Base-by-base conservation (phyloP, 371 early-diverging fungal genomes). In the Umbelopsis sp. region DNA sequence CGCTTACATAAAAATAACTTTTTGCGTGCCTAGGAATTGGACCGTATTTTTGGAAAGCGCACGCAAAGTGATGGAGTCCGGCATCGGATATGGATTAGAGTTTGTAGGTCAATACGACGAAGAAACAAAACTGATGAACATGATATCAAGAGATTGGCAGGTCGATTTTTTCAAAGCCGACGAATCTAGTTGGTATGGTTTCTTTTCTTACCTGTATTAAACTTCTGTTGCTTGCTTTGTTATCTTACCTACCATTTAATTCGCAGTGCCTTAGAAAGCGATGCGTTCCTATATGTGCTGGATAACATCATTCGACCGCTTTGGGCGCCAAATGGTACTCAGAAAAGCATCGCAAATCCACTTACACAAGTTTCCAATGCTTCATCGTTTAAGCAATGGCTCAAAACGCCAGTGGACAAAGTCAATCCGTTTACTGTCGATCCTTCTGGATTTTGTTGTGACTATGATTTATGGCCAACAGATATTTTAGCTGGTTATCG, bases 31-130 rank as follows among this genome's bases (percentile, higher is more conserved):
- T 48, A 48, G 48, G 57, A 57, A 57, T 18, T 57, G 57, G 57
- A 57, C 57, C 10, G 57, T 57, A 16, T 57, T 57, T 35, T n/a
- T 57, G 2, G 57, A 57, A n/a, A 57, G n/a, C n/a, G 57, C 57
- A 11, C 57, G 35, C 5, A 32, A 37, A 35, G 57, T 57, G 25
- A 57, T 32, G 35, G 48, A 65, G 25, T 65, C 66, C 8, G 66
- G 66, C 11, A 37, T 65, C 22, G 66, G 66, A 50, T 65, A 65
- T 50, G 66, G 66, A 3, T 25, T 65, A 14, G 51, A 48, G 20
- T 65, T 65, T n/a, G 48, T 51, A 14, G 66, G 66, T 12, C 51
- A 65, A 51, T 65, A 65, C 38, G 66, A 65, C 37, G 66, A 65
- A 65, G 66, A 65, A 29, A 65, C 66, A 3, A 65, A 65, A 50